These are phyloP conservation scores for Dittrichia graveolens DNA, from an alignment of 129 eudicot species.

Conservation along the genomic window DNA sequence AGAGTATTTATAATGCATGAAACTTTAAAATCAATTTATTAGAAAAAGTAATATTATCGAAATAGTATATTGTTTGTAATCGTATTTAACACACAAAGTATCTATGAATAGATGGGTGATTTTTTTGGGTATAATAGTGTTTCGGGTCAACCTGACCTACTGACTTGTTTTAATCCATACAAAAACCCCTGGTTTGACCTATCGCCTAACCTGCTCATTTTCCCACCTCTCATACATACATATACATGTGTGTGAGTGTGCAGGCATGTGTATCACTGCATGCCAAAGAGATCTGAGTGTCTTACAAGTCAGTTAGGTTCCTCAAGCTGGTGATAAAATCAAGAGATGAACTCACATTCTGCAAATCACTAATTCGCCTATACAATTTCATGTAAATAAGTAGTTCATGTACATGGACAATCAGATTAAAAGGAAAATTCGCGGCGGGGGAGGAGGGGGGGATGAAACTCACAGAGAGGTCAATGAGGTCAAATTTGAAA, in stretches of 20 bases:
- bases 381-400: conserved; percentile 19
- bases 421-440: no score
- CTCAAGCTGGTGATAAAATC: conserved; percentile 57
- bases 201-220: neutral
- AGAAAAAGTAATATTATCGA: neutral
- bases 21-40: neutral
- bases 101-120: neutral
- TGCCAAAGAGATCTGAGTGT: conserved; percentile 16
- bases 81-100: neutral
- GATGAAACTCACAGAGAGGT: conserved; percentile 48
- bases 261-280: conserved; percentile 8
- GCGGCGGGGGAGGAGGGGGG: neutral
- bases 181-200: neutral
- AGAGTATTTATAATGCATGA: neutral
- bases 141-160: neutral
- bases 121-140: neutral
- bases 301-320: conserved; percentile 67
- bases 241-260: no score
- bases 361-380: conserved; percentile 82
- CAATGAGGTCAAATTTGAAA: conserved; percentile 59
- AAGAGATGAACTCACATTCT: conserved; percentile 66
- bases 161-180: neutral
- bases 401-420: conserved; percentile 4
- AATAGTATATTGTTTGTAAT: neutral
- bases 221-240: neutral